These are phyloP conservation scores for Gryganskiella cystojenkinii DNA, from an alignment of 192 early-diverging fungal species.

Conservation along the genomic window DNA sequence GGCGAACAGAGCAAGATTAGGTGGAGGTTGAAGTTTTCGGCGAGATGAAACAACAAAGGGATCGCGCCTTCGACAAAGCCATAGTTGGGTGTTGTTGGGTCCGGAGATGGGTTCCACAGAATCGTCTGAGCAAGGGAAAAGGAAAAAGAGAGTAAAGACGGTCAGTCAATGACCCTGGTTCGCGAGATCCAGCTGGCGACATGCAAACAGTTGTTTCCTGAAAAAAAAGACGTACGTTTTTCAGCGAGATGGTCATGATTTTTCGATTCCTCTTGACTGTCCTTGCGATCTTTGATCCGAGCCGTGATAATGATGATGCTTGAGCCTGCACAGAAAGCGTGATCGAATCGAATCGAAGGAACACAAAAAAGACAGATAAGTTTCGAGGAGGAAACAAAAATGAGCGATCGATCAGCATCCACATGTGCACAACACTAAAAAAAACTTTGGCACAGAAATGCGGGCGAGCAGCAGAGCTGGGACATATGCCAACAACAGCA, in stretches of 20 bases:
- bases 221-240: slow-evolving; percentile 57
- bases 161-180: background rate
- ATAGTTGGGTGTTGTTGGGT: slow-evolving; percentile 71
- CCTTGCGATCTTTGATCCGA: slow-evolving; percentile 50
- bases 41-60: slow-evolving; percentile 63
- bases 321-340: slow-evolving; percentile 7
- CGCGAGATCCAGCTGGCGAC: slow-evolving; percentile 5
- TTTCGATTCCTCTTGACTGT: slow-evolving; percentile 58
- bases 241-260: slow-evolving; percentile 69
- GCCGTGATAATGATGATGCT: slow-evolving; percentile 41
- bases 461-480: no score
- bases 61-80: slow-evolving; percentile 74
- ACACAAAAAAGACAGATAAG: background rate
- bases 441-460: no score
- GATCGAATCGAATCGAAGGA: background rate
- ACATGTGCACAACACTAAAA: no score
- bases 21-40: slow-evolving; percentile 62
- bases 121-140: slow-evolving; percentile 63
- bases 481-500: no score
- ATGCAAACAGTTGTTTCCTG: no score
- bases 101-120: slow-evolving; percentile 82
- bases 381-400: no score
- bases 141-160: slow-evolving; percentile 6
- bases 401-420: no score
- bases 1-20: slow-evolving; percentile 66